A percentile compares a stretch with the other conserved stretches of the same genome.
Evolutionary conservation across 2,329 filamentous ascomycete genomes (phyloP).

Genomic region (Cadophora malorum): DNA sequence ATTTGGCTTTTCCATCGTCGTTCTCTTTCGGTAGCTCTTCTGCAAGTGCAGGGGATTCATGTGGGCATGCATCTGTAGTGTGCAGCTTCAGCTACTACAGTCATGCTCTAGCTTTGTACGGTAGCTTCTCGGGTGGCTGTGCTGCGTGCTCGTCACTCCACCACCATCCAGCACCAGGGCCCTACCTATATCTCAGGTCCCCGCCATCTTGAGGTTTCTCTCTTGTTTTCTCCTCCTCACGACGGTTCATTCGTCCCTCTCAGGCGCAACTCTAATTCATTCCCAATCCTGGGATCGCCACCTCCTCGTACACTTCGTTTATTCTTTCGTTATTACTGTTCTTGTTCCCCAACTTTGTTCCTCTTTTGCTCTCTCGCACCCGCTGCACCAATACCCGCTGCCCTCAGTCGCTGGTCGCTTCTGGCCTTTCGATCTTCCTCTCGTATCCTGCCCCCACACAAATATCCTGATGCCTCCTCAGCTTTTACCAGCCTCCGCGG

Average conservation of each 20-base stretch:
- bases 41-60: slow-evolving; percentile 16
- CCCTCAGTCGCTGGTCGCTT: slow-evolving; percentile 33
- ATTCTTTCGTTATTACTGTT: slow-evolving; percentile 36
- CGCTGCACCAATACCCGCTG: slow-evolving; percentile 15
- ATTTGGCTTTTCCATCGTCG: slow-evolving; percentile 5
- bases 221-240: slow-evolving; percentile 54
- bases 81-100: slow-evolving; percentile 12
- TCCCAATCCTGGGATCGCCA: slow-evolving; percentile 61
- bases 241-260: slow-evolving; percentile 57
- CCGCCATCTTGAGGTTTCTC: neutral
- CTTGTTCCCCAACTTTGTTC: slow-evolving; percentile 30
- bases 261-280: slow-evolving; percentile 59
- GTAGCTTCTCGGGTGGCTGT: slow-evolving; percentile 17
- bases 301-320: slow-evolving; percentile 49
- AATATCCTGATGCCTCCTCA: slow-evolving; percentile 77
- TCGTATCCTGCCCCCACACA: slow-evolving; percentile 21
- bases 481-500: slow-evolving; percentile 92
- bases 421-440: slow-evolving; percentile 27
- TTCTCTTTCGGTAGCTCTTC: slow-evolving; percentile 13
- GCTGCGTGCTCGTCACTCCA: neutral
- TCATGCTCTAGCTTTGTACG: neutral
- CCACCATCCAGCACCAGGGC: neutral
- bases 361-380: slow-evolving; percentile 30
- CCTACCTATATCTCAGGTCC: neutral
- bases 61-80: slow-evolving; percentile 20